Conservation (phyloP, 2,329 filamentous ascomycete genomes). For the Microcera coccophila region DNA sequence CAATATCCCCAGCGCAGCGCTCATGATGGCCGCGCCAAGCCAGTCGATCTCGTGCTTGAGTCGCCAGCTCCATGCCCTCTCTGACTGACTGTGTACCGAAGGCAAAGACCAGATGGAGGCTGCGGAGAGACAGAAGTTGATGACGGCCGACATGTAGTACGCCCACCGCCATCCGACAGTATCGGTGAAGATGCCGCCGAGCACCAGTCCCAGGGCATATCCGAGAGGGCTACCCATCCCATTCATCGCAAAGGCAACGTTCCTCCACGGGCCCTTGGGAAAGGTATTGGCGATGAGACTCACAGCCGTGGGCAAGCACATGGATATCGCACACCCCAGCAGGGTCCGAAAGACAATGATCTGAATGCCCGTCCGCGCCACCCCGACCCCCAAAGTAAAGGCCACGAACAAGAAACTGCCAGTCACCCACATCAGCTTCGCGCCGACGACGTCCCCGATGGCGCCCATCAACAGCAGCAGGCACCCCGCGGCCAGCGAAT, state of each 20-base stretch:
- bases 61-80: slow-evolving; percentile 25
- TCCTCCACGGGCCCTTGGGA: slow-evolving; percentile 28
- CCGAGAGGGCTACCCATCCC: slow-evolving; percentile 41
- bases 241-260: slow-evolving; percentile 36
- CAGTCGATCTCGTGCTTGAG: slow-evolving; percentile 48
- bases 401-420: slow-evolving; percentile 25
- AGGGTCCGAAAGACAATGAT: slow-evolving; percentile 30
- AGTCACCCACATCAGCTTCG: slow-evolving; percentile 26
- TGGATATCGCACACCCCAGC: slow-evolving; percentile 28
- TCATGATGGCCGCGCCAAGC: slow-evolving; percentile 46
- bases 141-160: slow-evolving; percentile 26
- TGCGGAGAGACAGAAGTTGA: slow-evolving; percentile 35
- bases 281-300: slow-evolving; percentile 31
- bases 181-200: slow-evolving; percentile 20
- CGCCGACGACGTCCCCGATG: slow-evolving; percentile 30
- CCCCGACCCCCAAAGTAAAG: slow-evolving; percentile 29
- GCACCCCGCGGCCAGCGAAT: slow-evolving; percentile 26
- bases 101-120: slow-evolving; percentile 37
- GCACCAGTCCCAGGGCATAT: slow-evolving; percentile 26
- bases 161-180: slow-evolving; percentile 43
- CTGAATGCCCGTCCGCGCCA: slow-evolving; percentile 26
- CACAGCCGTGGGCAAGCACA: slow-evolving; percentile 31
- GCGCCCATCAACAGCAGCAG: slow-evolving; percentile 29
- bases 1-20: slow-evolving; percentile 44
- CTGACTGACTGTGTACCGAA: slow-evolving; percentile 15